Base-by-base conservation (phyloP, 768 basidiomycete genomes). In the Lactifluus piperatus region DNA sequence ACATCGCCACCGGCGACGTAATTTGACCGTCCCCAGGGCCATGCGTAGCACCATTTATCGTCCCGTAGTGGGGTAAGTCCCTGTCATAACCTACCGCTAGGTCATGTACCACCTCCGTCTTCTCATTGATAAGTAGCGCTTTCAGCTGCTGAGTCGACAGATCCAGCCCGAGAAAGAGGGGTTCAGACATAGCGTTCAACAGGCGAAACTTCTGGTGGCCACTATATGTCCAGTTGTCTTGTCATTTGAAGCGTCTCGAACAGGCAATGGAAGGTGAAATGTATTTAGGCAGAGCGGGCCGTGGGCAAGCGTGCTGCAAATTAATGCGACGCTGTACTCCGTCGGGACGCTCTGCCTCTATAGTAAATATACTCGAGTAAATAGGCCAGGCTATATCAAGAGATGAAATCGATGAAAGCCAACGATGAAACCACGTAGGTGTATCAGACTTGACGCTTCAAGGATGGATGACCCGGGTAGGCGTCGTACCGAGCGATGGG, bases 61-160 rank as follows among this genome's bases (percentile, higher is more conserved):
- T 88, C 5, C 77, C 77, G 68, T 86, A 83, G 43, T 80, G 73
- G 0, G 89, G 82, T 18, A 95, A 73, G 68, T 95, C 91, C 41
- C 77, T 77, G 71, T 91, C 88, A 67, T 91, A 95, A 68, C 88
- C 79, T 18, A 94, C 85, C 2, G 85, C 76, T 11, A 79, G 76
- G 69, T 92, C 86, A 64, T 85, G 79, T 0, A 88, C 74, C 57
- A 88, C 75, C 20, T 75, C 70, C 18, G 77, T 76, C 57, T 82
- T 76, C 41, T 82, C 75, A 22, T 79, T 71, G 54, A 88, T 79
- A 50, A 92, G 67, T 41, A 90, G 79, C 0, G 85, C 89, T 71
- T 94, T 90, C 55, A 91, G 77, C 63, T 85, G 84, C 68, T 95
- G 92, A 0, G 91, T 94, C 2, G 88, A 91, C 39, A 92, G 79